Conservation (phyloP, 2,329 filamentous ascomycete species). For the Nannizziopsis arthrosporioides region DNA sequence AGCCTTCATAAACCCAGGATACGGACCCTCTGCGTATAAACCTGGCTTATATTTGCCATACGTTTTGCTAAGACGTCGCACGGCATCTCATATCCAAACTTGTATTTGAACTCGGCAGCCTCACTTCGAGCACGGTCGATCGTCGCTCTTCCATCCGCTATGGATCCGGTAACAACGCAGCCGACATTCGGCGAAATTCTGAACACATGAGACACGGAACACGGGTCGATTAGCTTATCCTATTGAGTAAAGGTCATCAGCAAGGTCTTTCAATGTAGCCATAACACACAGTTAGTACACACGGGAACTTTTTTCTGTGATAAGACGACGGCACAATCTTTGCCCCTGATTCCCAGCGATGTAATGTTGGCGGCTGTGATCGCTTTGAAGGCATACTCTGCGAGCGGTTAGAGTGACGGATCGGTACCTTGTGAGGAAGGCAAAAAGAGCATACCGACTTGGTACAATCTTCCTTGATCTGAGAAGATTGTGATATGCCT, state of each 20-base stretch:
- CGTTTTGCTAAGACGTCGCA: constrained; percentile 94
- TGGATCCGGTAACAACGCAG: constrained; percentile 97
- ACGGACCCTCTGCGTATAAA: constrained; percentile 89
- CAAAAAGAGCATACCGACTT: constrained; percentile 70
- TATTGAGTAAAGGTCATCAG: constrained; percentile 28
- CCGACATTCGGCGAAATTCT: constrained; percentile 90
- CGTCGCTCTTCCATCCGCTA: constrained; percentile 89
- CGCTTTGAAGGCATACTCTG: constrained; percentile 99
- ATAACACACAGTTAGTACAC: constrained; percentile 34
- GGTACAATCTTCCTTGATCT: constrained; percentile 93
- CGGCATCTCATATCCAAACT: constrained; percentile 98
- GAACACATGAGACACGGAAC: constrained; percentile 96
- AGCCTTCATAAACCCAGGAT: constrained; percentile 6
- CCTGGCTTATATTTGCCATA: constrained; percentile 97
- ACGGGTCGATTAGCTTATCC: constrained; percentile 98
- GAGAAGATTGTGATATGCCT: constrained; percentile 99
- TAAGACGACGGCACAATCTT: constrained; percentile 91
- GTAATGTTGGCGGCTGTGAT: constrained; percentile 99
- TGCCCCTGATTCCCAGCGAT: constrained; percentile 87
- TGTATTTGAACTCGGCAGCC: constrained; percentile 96
- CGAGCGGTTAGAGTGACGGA: constrained; percentile 23
- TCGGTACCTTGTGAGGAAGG: no score
- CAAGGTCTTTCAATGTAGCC: not conserved
- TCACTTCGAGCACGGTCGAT: constrained; percentile 88
- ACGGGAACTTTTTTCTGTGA: constrained; percentile 99